phyloP scores from a whole-genome alignment of 2,329 filamentous ascomycete genomes.

The Bipolaris sorokiniana region DNA sequence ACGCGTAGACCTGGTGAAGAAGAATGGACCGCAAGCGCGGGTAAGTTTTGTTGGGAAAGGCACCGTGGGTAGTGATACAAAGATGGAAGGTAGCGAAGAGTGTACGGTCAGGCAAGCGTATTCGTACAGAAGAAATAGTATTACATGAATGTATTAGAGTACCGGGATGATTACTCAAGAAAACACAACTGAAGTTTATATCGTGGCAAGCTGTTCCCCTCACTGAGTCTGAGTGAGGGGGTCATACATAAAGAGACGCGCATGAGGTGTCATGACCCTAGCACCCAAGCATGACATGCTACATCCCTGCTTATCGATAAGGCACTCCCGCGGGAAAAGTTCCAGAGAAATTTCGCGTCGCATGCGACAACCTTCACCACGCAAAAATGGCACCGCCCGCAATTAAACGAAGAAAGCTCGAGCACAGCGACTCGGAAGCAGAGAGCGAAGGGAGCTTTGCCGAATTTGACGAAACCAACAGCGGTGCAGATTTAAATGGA shows the following conservation, averaged over 20 bases:
- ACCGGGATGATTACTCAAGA: neutral
- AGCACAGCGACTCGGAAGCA: slow-evolving; percentile 44
- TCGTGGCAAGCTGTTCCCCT: slow-evolving; percentile 10
- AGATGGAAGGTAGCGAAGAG: slow-evolving; percentile 18
- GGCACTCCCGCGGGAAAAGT: slow-evolving; percentile 27
- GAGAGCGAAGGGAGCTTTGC: slow-evolving; percentile 36
- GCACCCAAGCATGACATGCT: neutral
- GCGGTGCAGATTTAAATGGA: slow-evolving; percentile 21
- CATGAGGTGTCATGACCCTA: slow-evolving; percentile 1
- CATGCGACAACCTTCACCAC: slow-evolving; percentile 18
- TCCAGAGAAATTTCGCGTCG: slow-evolving; percentile 26
- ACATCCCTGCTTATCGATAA: slow-evolving; percentile 31
- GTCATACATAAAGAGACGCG: slow-evolving; percentile 4
- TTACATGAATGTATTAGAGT: neutral
- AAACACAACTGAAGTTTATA: neutral
- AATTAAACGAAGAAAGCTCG: slow-evolving; percentile 57
- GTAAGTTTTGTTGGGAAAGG: slow-evolving; percentile 25
- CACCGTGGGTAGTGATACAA: slow-evolving; percentile 26
- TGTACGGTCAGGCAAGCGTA: slow-evolving; percentile 1
- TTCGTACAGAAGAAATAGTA: neutral
- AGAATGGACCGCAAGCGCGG: slow-evolving; percentile 25
- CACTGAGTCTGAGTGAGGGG: slow-evolving; percentile 9
- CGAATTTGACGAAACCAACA: slow-evolving; percentile 27
- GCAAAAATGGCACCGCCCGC: slow-evolving; percentile 44
- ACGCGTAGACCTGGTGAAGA: neutral